Conservation (phyloP, 108 stramenopile species). For the Skeletonema potamos region DNA sequence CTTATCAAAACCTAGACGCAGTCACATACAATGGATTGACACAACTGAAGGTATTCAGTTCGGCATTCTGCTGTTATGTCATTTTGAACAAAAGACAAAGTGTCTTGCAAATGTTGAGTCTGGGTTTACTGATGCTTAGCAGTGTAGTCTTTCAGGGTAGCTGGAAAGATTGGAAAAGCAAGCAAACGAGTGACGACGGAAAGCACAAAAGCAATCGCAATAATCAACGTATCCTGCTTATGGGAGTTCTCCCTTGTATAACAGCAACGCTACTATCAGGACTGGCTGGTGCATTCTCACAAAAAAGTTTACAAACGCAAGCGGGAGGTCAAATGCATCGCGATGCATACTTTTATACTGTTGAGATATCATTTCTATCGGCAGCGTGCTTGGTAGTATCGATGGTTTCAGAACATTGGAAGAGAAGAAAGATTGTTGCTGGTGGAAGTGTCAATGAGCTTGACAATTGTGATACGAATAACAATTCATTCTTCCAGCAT, state of each 20-base stretch:
- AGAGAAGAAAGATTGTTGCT: not conserved
- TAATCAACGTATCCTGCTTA: not conserved
- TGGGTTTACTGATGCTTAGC: conserved; percentile 66
- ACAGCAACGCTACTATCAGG: conserved; percentile 77
- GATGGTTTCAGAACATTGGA: conserved; percentile 6
- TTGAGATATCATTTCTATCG: conserved; percentile 66
- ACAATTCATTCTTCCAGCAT: conserved; percentile 17
- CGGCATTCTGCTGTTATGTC: conserved; percentile 87
- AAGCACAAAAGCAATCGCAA: not conserved
- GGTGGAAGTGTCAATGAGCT: not conserved
- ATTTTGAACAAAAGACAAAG: conserved; percentile 77
- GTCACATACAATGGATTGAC: conserved; percentile 89
- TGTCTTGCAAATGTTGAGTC: conserved; percentile 62
- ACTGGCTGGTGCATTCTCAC: conserved; percentile 83
- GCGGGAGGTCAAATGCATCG: conserved; percentile 45
- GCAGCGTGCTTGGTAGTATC: conserved; percentile 43
- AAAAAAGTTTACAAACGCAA: conserved; percentile 68
- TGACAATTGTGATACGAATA: not conserved
- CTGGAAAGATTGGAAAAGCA: conserved; percentile 26
- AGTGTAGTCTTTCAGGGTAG: conserved; percentile 67
- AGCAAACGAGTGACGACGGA: not conserved
- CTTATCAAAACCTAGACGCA: conserved; percentile 80
- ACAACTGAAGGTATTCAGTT: conserved; percentile 89
- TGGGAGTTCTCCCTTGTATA: conserved; percentile 66
- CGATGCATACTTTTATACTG: conserved; percentile 71